Base-by-base conservation (phyloP, 257 asterid genomes). In the Datura wrightii region DNA sequence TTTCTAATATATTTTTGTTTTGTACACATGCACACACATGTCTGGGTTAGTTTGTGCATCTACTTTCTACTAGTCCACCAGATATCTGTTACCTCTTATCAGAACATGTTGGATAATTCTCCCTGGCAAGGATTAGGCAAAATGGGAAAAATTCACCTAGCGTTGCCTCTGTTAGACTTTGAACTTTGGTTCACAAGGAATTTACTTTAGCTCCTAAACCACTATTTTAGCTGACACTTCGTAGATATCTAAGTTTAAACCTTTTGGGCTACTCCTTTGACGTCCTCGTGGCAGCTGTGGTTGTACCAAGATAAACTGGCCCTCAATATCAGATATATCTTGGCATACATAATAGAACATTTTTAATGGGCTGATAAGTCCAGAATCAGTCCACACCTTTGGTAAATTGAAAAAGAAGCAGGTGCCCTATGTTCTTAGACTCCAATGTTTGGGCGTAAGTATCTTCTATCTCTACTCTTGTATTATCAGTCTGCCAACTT, bases 121-220 rank as follows among this genome's bases (percentile, higher is more conserved):
- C 39, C 13, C 52, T 69, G 3, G 78, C 31, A 16, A 69, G 78
- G 52, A 69, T 18, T 69, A 8, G 34, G 24, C 52, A 69, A 39
- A 63, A 62, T 63, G 3, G 41, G 70, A 31, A 60, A 37, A 41
- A 4, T 39, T 69, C 53, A 39, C 50, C 79, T 39, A 8, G 1
- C 2, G 16, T 44, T 71, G 5, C 79, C 56, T 44, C 6, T 71
- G 56, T 56, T 44, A 19, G 10, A 19, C 9, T 24, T 62, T 24
- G 7, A 48, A 19, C 59, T 72, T 72, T 72, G 80, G 80, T 72
- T n/a, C 16, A 37, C 6, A 44, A 46, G 58, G n/a, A 48, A 48
- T 74, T 19, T 52, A 72, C 39, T 71, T 16, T 5, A 71, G 36
- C 56, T 71, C 80, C 10, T 72, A 6, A n/a, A 19, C 80, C 80